phyloP scores from a whole-genome alignment of 768 basidiomycete species.

The Amanita subjunquillea region DNA sequence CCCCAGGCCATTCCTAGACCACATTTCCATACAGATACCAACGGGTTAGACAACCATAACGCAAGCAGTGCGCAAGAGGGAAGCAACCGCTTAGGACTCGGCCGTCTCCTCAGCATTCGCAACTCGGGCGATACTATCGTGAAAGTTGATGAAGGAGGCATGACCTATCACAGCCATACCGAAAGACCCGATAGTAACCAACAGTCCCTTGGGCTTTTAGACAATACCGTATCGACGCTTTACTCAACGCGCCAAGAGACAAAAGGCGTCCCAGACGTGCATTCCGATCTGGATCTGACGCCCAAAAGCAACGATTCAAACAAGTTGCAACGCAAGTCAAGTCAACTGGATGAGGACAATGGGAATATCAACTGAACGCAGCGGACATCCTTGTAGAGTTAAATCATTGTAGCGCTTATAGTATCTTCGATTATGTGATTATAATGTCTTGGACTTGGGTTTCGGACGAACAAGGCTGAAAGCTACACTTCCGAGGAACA shows the following conservation, averaged over 20 bases:
- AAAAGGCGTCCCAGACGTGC: no score
- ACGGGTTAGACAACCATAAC: background rate
- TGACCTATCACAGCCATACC: background rate
- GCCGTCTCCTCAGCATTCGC: background rate
- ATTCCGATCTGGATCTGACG: background rate
- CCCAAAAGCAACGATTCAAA: background rate
- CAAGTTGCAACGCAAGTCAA: background rate
- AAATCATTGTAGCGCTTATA: background rate
- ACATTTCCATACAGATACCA: background rate
- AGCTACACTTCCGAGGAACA: constrained; percentile 56
- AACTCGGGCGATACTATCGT: background rate
- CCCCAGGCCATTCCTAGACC: no score
- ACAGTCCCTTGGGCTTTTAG: no score
- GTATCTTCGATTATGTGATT: background rate
- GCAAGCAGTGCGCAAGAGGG: background rate
- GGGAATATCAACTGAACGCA: background rate
- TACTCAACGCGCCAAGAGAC: no score
- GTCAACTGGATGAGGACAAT: background rate
- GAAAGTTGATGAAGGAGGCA: background rate
- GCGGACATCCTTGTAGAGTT: background rate
- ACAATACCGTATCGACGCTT: no score
- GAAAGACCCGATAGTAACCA: background rate
- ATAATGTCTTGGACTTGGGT: constrained; percentile 13
- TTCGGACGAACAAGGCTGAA: constrained; percentile 31
- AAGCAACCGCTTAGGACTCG: background rate